Conservation (phyloP, 202 grass and related monocot genomes). For the Schoenoplectus tabernaemontani region DNA sequence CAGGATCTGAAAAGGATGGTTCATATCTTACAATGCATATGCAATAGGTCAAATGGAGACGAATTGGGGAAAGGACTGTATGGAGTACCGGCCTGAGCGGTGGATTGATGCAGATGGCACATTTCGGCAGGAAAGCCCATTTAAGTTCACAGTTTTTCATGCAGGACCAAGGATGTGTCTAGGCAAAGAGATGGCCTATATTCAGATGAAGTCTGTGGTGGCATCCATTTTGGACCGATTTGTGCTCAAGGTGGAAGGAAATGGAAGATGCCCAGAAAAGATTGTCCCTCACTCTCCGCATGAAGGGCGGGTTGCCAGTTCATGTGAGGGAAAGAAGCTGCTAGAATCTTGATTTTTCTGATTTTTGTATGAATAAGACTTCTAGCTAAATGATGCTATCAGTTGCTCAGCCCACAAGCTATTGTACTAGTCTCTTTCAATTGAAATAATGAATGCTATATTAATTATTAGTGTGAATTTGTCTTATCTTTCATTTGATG, state of each 20-base stretch:
- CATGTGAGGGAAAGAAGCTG: slow-evolving; percentile 17
- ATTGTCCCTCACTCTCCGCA: slow-evolving; percentile 45
- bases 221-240: slow-evolving; percentile 47
- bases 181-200: slow-evolving; percentile 85
- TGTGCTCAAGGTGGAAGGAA: slow-evolving; percentile 12
- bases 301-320: slow-evolving; percentile 49
- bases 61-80: slow-evolving; percentile 44
- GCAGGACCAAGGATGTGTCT: slow-evolving; percentile 62
- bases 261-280: slow-evolving; percentile 32
- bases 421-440: background rate
- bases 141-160: slow-evolving; percentile 55
- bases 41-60: slow-evolving; percentile 55
- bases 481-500: background rate
- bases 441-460: background rate
- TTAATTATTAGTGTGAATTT: background rate
- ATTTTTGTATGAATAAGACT: background rate
- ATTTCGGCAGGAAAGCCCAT: slow-evolving; percentile 67
- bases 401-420: background rate
- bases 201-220: slow-evolving; percentile 80
- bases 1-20: slow-evolving; percentile 28
- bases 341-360: background rate
- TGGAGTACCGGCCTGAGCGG: slow-evolving; percentile 50
- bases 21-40: slow-evolving; percentile 53
- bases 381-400: background rate
- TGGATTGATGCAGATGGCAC: slow-evolving; percentile 40